A percentile compares a stretch with the other conserved stretches of the same genome.
These are phyloP conservation scores for Oryza rufipogon DNA, from an alignment of 176 grass and related monocot species.

Conservation along the genomic window DNA sequence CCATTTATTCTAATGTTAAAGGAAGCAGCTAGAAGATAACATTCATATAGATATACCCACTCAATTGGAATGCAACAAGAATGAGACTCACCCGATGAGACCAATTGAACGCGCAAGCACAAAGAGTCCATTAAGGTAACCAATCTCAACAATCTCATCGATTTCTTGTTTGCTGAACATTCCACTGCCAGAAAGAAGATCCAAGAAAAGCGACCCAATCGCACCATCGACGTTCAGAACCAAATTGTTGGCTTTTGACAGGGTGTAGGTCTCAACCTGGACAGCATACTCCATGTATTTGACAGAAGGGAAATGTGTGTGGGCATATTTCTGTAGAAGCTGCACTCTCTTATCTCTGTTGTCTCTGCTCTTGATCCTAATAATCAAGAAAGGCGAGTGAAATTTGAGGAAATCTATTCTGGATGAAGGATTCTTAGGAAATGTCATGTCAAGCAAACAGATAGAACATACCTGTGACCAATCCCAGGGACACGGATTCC, in stretches of 20 bases:
- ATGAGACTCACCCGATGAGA: constrained; percentile 74
- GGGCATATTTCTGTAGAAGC: constrained; percentile 94
- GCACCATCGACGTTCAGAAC: constrained; percentile 86
- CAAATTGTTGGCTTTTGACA: constrained; percentile 93
- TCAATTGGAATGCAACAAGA: constrained; percentile 1
- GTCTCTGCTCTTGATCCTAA: constrained; percentile 98
- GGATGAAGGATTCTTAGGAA: constrained; percentile 24
- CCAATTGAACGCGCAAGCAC: constrained; percentile 96
- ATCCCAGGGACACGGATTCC: constrained; percentile 98
- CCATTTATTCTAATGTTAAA: not conserved
- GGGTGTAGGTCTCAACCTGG: constrained; percentile 87
- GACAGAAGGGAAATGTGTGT: constrained; percentile 87
- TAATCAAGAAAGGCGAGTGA: constrained; percentile 29
- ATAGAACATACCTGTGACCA: constrained; percentile 76
- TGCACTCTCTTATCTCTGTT: constrained; percentile 99
- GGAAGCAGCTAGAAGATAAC: not conserved
- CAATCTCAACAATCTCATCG: constrained; percentile 92
- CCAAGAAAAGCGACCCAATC: constrained; percentile 93
- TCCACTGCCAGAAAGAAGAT: constrained; percentile 94
- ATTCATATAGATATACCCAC: not conserved
- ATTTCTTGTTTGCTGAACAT: constrained; percentile 98
- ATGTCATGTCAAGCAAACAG: not conserved
- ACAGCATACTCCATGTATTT: constrained; percentile 97
- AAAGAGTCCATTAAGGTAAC: constrained; percentile 96
- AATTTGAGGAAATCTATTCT: constrained; percentile 15